Evolutionary conservation across 352 stramenopile species (phyloP).

Genomic region (Globisporangium okanoganense): DNA sequence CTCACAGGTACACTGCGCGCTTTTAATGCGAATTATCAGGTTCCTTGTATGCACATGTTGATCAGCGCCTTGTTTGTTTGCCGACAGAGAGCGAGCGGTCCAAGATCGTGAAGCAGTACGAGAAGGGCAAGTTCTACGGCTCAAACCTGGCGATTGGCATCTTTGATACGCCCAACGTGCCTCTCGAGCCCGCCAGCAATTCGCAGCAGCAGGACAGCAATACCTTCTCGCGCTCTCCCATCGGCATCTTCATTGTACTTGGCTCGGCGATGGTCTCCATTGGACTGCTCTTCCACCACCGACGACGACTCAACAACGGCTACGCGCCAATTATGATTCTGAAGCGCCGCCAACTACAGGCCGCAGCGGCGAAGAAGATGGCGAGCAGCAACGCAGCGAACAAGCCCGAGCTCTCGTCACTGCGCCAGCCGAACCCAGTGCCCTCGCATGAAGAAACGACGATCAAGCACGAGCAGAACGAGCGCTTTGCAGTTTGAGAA

Average conservation of each 20-base stretch:
- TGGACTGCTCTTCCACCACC: slow-evolving; percentile 51
- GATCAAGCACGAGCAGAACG: slow-evolving; percentile 53
- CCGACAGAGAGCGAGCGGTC: slow-evolving; percentile 38
- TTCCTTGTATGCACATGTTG: background rate
- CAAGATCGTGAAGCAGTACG: slow-evolving; percentile 57
- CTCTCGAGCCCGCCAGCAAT: slow-evolving; percentile 26
- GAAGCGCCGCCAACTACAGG: slow-evolving; percentile 39
- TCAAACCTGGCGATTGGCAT: slow-evolving; percentile 63
- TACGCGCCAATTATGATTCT: slow-evolving; percentile 50
- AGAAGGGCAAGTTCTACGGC: slow-evolving; percentile 52
- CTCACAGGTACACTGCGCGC: slow-evolving; percentile 28
- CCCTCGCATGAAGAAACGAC: slow-evolving; percentile 32
- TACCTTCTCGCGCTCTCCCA: slow-evolving; percentile 24
- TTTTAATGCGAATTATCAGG: background rate
- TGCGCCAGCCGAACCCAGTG: slow-evolving; percentile 30
- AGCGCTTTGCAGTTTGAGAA: slow-evolving; percentile 63
- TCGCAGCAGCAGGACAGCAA: slow-evolving; percentile 17
- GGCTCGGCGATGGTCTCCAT: slow-evolving; percentile 38
- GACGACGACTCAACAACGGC: slow-evolving; percentile 52
- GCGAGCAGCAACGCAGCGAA: slow-evolving; percentile 12
- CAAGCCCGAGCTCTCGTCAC: slow-evolving; percentile 19
- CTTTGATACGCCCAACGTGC: slow-evolving; percentile 41
- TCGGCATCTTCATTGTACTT: slow-evolving; percentile 41
- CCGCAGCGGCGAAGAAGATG: slow-evolving; percentile 17
- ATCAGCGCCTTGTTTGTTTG: background rate